phyloP scores from a whole-genome alignment of 257 asterid genomes.

The Agastache rugosa region DNA sequence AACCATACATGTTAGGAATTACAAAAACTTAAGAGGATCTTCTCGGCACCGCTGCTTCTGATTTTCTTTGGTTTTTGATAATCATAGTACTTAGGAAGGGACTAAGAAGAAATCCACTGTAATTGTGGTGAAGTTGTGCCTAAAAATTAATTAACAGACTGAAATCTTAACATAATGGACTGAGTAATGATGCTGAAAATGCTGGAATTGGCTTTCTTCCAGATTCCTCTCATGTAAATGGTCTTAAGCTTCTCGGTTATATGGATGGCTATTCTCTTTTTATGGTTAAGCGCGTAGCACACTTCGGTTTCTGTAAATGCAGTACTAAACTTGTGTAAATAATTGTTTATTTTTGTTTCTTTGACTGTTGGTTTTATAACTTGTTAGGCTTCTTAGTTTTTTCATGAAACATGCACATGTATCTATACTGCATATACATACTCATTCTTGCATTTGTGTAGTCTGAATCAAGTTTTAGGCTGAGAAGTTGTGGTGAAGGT shows the following conservation, averaged over 20 bases:
- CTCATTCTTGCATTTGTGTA: neutral
- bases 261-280: neutral
- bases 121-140: neutral
- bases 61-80: neutral
- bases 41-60: conserved; percentile 1
- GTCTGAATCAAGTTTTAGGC: neutral
- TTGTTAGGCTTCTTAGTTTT: neutral
- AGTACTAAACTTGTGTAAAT: neutral
- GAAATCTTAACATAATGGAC: neutral
- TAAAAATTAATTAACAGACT: neutral
- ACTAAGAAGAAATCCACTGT: neutral
- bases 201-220: neutral
- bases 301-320: neutral
- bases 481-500: neutral
- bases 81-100: neutral
- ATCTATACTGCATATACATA: neutral
- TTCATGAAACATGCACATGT: neutral
- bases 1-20: neutral
- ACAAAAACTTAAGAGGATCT: neutral
- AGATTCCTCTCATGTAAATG: neutral
- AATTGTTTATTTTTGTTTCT: neutral
- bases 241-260: neutral
- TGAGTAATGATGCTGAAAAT: neutral
- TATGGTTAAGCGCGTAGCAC: neutral
- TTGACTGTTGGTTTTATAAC: neutral